phyloP scores from a whole-genome alignment of 345 rosid species.

The Pugionium dolabratum region DNA sequence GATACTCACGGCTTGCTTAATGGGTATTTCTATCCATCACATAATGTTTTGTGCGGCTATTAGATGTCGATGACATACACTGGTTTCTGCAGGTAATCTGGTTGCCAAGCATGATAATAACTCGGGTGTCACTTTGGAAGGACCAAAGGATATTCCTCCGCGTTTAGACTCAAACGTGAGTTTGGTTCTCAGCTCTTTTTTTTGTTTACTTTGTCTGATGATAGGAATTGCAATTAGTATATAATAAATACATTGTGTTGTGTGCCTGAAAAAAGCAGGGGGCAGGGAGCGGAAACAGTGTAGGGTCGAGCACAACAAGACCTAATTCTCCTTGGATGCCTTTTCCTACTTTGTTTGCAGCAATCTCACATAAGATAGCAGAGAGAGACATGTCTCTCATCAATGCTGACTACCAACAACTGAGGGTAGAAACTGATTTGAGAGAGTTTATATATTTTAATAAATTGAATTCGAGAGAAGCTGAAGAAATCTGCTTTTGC shows the following conservation, averaged over 20 bases:
- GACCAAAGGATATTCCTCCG: slow-evolving; percentile 36
- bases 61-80: slow-evolving; percentile 41
- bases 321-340: slow-evolving; percentile 95
- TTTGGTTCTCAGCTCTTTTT: not conserved
- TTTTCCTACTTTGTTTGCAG: slow-evolving; percentile 78
- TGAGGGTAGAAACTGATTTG: slow-evolving; percentile 52
- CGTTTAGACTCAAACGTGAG: slow-evolving; percentile 36
- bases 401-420: slow-evolving; percentile 49
- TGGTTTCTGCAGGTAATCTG: slow-evolving; percentile 55
- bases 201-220: not conserved
- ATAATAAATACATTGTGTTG: not conserved
- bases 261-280: slow-evolving; percentile 27
- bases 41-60: slow-evolving; percentile 4
- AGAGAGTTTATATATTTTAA: not conserved
- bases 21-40: slow-evolving; percentile 42
- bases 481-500: slow-evolving; percentile 1
- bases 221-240: not conserved
- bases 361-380: slow-evolving; percentile 68
- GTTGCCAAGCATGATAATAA: slow-evolving; percentile 48
- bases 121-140: slow-evolving; percentile 57
- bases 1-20: slow-evolving; percentile 39
- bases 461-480: not conserved
- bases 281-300: slow-evolving; percentile 57
- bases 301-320: slow-evolving; percentile 57
- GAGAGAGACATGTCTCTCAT: slow-evolving; percentile 59